Conservation (phyloP, 495 filamentous ascomycete species). For the Talaromyces borbonicus region DNA sequence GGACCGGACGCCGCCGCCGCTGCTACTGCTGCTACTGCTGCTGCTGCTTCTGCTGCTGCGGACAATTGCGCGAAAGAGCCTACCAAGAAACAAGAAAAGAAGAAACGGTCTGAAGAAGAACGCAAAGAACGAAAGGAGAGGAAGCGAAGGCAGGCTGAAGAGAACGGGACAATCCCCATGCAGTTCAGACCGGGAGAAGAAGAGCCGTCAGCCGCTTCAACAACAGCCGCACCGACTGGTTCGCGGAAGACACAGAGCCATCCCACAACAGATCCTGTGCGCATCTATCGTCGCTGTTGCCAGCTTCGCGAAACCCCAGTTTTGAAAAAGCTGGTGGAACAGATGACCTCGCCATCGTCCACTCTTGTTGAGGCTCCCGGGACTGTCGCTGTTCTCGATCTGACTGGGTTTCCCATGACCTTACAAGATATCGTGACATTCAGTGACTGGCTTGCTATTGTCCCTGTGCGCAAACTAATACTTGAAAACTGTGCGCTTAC, state of each 20-base stretch:
- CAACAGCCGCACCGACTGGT: slow-evolving; percentile 13
- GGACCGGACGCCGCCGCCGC: background rate
- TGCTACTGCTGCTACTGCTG: slow-evolving; percentile 19
- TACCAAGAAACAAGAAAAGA: slow-evolving; percentile 76
- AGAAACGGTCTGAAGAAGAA: slow-evolving; percentile 82
- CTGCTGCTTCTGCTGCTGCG: slow-evolving; percentile 22
- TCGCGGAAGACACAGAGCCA: slow-evolving; percentile 46
- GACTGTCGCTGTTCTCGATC: slow-evolving; percentile 68
- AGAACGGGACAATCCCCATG: slow-evolving; percentile 70
- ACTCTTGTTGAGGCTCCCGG: slow-evolving; percentile 51
- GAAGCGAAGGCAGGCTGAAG: slow-evolving; percentile 66
- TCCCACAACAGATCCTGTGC: slow-evolving; percentile 81
- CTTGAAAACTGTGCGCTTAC: slow-evolving; percentile 79
- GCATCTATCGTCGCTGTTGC: slow-evolving; percentile 92
- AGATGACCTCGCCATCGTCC: slow-evolving; percentile 62
- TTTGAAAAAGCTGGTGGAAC: slow-evolving; percentile 76
- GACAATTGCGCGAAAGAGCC: slow-evolving; percentile 38
- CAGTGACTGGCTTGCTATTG: slow-evolving; percentile 87
- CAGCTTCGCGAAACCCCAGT: slow-evolving; percentile 86
- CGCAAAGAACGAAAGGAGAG: slow-evolving; percentile 78
- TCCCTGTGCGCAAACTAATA: slow-evolving; percentile 75
- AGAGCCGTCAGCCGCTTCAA: slow-evolving; percentile 31
- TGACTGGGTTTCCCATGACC: slow-evolving; percentile 75
- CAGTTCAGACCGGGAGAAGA: slow-evolving; percentile 55
- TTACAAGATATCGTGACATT: slow-evolving; percentile 75